Percentiles rank a stretch among this genome's conserved stretches.
phyloP scores from a whole-genome alignment of 805 yeast genomes.

The Candida pseudofarinosa region DNA sequence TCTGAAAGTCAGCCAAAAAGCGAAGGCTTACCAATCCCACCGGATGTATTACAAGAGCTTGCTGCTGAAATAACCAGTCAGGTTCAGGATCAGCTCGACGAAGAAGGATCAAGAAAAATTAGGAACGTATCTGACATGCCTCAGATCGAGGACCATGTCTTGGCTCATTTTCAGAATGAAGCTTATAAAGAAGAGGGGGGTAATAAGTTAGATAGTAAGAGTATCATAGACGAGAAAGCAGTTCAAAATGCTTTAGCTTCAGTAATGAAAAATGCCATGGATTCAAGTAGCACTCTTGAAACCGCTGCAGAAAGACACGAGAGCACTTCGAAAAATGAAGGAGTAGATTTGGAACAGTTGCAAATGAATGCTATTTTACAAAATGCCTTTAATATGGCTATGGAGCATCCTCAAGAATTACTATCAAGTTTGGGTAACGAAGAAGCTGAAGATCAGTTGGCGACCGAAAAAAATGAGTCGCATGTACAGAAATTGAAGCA shows the following conservation, averaged over 20 bases:
- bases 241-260: conserved; percentile 53
- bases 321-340: neutral
- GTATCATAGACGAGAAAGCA: conserved; percentile 5
- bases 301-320: conserved; percentile 3
- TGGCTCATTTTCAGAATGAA: conserved; percentile 34
- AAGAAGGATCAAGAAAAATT: conserved; percentile 7
- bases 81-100: conserved; percentile 24
- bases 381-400: conserved; percentile 73
- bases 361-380: conserved; percentile 69
- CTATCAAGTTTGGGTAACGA: conserved; percentile 27
- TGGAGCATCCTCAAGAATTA: conserved; percentile 54
- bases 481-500: conserved; percentile 1
- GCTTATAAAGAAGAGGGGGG: conserved; percentile 20
- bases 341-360: conserved; percentile 48
- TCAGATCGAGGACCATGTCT: conserved; percentile 31
- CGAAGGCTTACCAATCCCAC: conserved; percentile 10
- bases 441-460: conserved; percentile 2
- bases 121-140: conserved; percentile 20
- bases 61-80: conserved; percentile 28
- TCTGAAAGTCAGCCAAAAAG: conserved; percentile 6
- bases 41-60: conserved; percentile 23
- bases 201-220: conserved; percentile 1
- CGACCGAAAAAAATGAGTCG: conserved; percentile 2
- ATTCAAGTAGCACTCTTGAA: conserved; percentile 3
- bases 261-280: conserved; percentile 48